Base-by-base conservation (phyloP, 2,329 filamentous ascomycete species). In the Alternaria sp. region DNA sequence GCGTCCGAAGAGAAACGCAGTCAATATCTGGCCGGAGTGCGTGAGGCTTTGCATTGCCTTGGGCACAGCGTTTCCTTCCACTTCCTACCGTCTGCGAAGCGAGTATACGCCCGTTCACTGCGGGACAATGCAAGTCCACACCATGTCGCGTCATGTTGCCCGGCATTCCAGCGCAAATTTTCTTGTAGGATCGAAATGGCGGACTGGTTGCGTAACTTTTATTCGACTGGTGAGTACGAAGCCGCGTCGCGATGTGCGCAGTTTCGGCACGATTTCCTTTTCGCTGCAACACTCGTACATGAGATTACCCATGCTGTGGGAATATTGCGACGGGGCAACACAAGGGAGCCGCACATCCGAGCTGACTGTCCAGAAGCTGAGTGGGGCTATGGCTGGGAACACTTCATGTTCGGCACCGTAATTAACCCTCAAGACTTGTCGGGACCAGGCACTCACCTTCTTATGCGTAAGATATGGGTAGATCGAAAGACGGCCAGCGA, bases 381-480 rank as follows among this genome's bases (percentile, higher is more conserved):
- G 51, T 74, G 71, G 67, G 78, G 78, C 13, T 74, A 65, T 50
- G 72, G 75, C n/a, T 80, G 77, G 77, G 78, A 80, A 57, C 71
- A 76, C 49, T 77, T 76, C 64, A 74, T 77, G 67, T 79, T 80
- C 43, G 77, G 77, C 13, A 66, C 66, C 25, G 65, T 77, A 5
- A 71, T 79, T 26, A 77, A 79, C 26, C 76, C 77, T 1, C 72
- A 74, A 46, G 68, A 77, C 28, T 67, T 65, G 25, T 57, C 47
- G 1, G 55, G 21, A 3, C 44, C 49, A 45, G 69, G 68, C 6
- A 72, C 74, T 17, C 58, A 69, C 12, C 59, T 74, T 7, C 56
- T 79, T 7, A 68, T 78, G 68, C 63, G 74, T 25, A 78, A 74
- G 47, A 44, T 70, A 2, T 80, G 78, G 77, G 51, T 69, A 15